Conservation (phyloP, 495 filamentous ascomycete species). For the Chlorociboria aeruginascens region DNA sequence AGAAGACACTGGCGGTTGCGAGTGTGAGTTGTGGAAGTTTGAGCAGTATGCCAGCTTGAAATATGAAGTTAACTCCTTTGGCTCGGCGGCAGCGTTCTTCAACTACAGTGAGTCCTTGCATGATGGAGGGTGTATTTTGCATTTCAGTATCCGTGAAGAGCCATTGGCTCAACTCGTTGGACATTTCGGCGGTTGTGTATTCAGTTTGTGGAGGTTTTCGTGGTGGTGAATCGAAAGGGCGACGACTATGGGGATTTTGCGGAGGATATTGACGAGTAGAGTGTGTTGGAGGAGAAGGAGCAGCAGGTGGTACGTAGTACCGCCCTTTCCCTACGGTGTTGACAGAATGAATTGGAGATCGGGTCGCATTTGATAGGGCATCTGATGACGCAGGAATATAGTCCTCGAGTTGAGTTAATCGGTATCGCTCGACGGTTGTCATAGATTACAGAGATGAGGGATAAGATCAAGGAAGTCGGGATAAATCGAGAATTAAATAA, state of each 20-base stretch:
- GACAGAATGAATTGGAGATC: constrained; percentile 29
- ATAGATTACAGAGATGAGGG: constrained; percentile 15
- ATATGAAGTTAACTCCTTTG: constrained; percentile 94
- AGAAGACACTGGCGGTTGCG: constrained; percentile 81
- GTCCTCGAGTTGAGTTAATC: constrained; percentile 26
- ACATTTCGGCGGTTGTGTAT: constrained; percentile 7
- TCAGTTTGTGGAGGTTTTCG: constrained; percentile 6
- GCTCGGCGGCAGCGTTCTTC: constrained; percentile 67
- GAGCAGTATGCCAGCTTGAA: constrained; percentile 83
- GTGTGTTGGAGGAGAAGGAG: constrained; percentile 37
- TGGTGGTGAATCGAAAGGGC: constrained; percentile 9
- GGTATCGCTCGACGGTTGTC: constrained; percentile 40
- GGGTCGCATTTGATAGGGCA: constrained; percentile 20
- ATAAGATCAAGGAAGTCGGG: neutral
- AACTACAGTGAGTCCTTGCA: constrained; percentile 64
- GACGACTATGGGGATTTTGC: constrained; percentile 26
- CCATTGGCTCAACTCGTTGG: constrained; percentile 54
- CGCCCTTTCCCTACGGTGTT: constrained; percentile 23
- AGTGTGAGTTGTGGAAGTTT: constrained; percentile 87
- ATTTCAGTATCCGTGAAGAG: constrained; percentile 79
- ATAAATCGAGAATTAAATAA: too few relatives aligned
- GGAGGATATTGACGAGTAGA: constrained; percentile 39
- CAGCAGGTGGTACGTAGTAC: constrained; percentile 35
- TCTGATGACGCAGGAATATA: constrained; percentile 23
- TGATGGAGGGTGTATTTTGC: constrained; percentile 64